A percentile compares a stretch with the other conserved stretches of the same genome.
Conservation (phyloP, 2,329 filamentous ascomycete genomes). For the Beauveria sp. region DNA sequence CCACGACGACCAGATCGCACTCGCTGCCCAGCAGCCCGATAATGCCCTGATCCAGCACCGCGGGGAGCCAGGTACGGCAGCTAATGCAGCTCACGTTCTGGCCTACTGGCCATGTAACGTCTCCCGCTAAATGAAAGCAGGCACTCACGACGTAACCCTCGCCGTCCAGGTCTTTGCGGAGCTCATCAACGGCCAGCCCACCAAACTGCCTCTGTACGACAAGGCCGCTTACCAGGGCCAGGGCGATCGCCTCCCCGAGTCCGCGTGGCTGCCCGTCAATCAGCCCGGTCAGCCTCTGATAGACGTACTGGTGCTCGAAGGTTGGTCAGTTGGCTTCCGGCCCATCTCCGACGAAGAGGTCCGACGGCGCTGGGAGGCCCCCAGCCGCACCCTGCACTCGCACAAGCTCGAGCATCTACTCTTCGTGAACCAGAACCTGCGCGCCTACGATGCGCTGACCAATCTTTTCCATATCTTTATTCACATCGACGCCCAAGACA, state of each 20-base stretch:
- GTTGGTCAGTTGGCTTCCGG: constrained; percentile 85
- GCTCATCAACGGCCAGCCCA: constrained; percentile 44
- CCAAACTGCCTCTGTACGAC: constrained; percentile 68
- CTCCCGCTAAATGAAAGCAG: constrained; percentile 14
- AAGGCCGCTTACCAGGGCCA: constrained; percentile 70
- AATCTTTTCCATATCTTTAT: constrained; percentile 46
- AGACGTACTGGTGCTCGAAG: constrained; percentile 72
- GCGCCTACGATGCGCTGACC: constrained; percentile 41
- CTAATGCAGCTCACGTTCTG: neutral
- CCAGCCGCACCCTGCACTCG: constrained; percentile 39
- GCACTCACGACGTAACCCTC: constrained; percentile 67
- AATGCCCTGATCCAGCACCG: constrained; percentile 75
- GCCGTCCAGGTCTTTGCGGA: constrained; percentile 53
- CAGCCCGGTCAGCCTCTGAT: constrained; percentile 39
- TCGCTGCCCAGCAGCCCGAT: constrained; percentile 56
- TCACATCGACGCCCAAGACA: constrained; percentile 62
- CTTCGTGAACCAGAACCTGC: constrained; percentile 41
- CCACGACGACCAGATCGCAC: constrained; percentile 57
- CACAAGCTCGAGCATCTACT: constrained; percentile 43
- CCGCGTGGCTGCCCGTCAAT: constrained; percentile 54
- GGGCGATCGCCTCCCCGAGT: constrained; percentile 62
- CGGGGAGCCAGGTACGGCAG: constrained; percentile 61
- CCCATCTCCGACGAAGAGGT: constrained; percentile 46
- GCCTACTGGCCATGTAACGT: neutral
- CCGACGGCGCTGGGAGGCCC: constrained; percentile 43